phyloP scores from a whole-genome alignment of 129 eudicot genomes.

The Helianthus tuberosus region DNA sequence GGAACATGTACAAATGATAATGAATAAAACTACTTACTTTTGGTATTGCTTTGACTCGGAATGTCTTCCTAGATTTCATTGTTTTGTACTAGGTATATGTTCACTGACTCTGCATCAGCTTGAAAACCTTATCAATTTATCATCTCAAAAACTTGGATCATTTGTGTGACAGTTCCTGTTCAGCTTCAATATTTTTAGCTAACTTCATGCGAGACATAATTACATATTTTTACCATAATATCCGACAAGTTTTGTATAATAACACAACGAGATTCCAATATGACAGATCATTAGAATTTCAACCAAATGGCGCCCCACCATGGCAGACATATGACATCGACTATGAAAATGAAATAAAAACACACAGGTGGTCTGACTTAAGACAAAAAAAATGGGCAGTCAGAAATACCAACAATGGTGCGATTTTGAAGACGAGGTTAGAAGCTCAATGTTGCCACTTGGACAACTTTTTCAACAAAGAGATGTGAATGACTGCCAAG shows the following conservation, averaged over 20 bases:
- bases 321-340: conserved; percentile 43
- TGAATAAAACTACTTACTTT: too few species aligned
- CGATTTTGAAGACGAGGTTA: not conserved
- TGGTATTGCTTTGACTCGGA: not conserved
- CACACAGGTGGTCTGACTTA: conserved; percentile 66
- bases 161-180: conserved; percentile 8
- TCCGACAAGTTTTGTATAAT: conserved; percentile 61
- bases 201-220: not conserved
- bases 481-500: too few species aligned
- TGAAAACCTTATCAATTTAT: not conserved
- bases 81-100: not conserved
- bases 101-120: not conserved
- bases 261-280: conserved; percentile 62
- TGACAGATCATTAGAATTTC: conserved; percentile 51
- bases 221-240: not conserved
- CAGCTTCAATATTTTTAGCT: conserved; percentile 1
- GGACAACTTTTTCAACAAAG: not conserved
- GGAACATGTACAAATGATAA: too few species aligned
- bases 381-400: conserved; percentile 48
- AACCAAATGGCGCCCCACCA: conserved; percentile 38
- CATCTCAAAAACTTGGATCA: not conserved
- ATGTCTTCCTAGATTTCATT: not conserved
- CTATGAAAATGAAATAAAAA: conserved; percentile 54
- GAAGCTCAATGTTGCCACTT: not conserved
- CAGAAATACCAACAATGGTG: conserved; percentile 48